Base-by-base conservation (phyloP, 1,284 basidiomycete species). In the Peniophora sp. region DNA sequence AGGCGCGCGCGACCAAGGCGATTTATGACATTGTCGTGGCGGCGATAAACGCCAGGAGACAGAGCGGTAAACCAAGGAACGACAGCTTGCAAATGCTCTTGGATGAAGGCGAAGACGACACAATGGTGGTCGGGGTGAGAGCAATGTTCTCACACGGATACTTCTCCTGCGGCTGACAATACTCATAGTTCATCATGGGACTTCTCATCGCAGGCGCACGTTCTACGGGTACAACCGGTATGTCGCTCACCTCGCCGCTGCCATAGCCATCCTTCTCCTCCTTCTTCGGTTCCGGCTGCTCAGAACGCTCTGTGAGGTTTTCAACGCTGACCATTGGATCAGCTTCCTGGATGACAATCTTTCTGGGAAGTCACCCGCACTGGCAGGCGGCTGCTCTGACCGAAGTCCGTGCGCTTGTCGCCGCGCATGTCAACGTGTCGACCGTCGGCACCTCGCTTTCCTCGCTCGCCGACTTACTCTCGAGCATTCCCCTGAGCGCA, bases 81-180 rank as follows among this genome's bases (percentile, higher is more conserved):
- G 85, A 88, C 57, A 81, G 83, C 3, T 70, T 88, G 25, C 85
- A 88, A 57, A 79, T 84, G 71, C 74, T 88, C 45, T 63, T 88
- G 45, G 85, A 88, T 57, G 70, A 70, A 41, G 72, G 77, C 19
- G 85, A 87, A 59, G 83, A 87, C 56, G 77, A 72, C 54, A 62
- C 80, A 50, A 73, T 82, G 41, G 74, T 88, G 52, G 75, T 88
- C 47, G 85, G 85, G 53, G 85, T 86, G 63, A 64, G 81, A 68
- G 24, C 51, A 39, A 55, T 57, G 44, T 45, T 48, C 50, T 47
- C 52, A 56, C 54, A 49, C 50, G 54, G 24, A 51, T 52, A 50
- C 45, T 51, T 52, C 5, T 25, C 27, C 20, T 19, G 35, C 45
- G 25, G 34, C 34, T 51, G 51, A 32, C 27, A 32, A 12, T 32